Evolutionary conservation across 169 alveolate genomes (phyloP).

Genomic region (Pseudocohnilembus persalinus): DNA sequence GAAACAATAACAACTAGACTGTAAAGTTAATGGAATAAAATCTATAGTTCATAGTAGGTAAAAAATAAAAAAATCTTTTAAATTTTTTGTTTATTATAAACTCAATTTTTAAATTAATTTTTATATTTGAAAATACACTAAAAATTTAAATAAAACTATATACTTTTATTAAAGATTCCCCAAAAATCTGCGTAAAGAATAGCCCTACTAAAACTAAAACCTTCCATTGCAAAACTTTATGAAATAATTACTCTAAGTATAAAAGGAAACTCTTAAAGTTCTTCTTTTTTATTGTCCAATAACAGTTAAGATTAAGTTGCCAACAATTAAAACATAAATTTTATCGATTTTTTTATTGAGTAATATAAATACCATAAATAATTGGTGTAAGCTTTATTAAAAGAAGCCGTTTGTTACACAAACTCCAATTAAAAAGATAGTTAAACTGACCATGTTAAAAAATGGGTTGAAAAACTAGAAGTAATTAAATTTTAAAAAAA

Average conservation of each 20-base stretch:
- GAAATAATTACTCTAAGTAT: slow-evolving; percentile 15
- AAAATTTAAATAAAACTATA: too few relatives aligned
- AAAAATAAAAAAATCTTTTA: too few relatives aligned
- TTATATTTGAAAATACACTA: too few relatives aligned
- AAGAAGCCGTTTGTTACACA: slow-evolving; percentile 34
- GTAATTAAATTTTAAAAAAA: too few relatives aligned
- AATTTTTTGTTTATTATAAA: too few relatives aligned
- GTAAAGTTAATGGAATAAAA: not conserved
- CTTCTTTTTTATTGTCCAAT: slow-evolving; percentile 2
- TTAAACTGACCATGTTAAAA: slow-evolving; percentile 12
- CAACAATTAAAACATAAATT: not conserved
- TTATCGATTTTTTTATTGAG: slow-evolving; percentile 14
- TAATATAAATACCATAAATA: slow-evolving; percentile 11
- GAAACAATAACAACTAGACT: not conserved
- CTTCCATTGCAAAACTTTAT: not conserved
- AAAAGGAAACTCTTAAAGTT: slow-evolving; percentile 20
- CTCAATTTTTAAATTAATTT: too few relatives aligned
- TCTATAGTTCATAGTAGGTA: not conserved
- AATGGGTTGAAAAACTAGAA: slow-evolving; percentile 32
- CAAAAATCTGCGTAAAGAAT: slow-evolving; percentile 40
- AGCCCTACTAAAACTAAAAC: slow-evolving; percentile 29
- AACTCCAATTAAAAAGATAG: slow-evolving; percentile 17
- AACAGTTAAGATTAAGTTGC: too few relatives aligned
- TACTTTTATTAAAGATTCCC: slow-evolving; percentile 9
- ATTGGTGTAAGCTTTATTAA: slow-evolving; percentile 15